These are phyloP conservation scores for Lepidopterella palustris DNA, from an alignment of 495 filamentous ascomycete genomes.

Conservation along the genomic window DNA sequence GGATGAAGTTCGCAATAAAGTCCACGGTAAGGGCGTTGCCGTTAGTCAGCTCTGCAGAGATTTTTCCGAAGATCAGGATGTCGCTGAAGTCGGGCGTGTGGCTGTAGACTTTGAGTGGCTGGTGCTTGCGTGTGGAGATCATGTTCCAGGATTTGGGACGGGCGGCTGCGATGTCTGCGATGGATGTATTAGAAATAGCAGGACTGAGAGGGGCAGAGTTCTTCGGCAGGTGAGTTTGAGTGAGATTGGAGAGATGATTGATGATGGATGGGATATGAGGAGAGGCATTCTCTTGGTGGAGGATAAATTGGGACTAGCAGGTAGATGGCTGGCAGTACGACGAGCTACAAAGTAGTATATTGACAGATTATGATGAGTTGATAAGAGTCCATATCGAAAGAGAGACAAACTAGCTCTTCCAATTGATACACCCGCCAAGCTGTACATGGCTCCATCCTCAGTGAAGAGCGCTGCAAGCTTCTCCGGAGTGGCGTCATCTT, in stretches of 20 bases:
- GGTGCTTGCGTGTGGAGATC: background rate
- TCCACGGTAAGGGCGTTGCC: background rate
- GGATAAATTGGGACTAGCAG: too few species aligned
- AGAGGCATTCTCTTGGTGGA: too few species aligned
- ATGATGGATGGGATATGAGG: background rate
- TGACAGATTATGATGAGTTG: background rate
- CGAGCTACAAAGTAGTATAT: too few species aligned
- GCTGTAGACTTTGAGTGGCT: background rate
- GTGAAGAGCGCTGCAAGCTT: background rate
- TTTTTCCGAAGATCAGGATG: background rate
- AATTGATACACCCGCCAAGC: background rate
- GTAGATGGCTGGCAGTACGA: too few species aligned
- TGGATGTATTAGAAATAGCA: background rate
- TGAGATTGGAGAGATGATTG: background rate
- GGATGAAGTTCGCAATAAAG: background rate
- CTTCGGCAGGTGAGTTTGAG: background rate
- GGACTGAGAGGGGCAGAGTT: background rate
- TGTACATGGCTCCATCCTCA: background rate
- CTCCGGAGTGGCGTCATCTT: background rate
- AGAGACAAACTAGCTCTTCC: background rate
- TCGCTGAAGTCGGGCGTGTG: background rate
- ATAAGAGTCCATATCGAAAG: background rate
- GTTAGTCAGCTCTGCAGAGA: background rate
- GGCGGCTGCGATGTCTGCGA: background rate
- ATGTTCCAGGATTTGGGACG: background rate